Percentiles rank a stretch among this genome's conserved stretches.
Conservation (phyloP, 768 basidiomycete genomes). For the Mycena chlorophos region DNA sequence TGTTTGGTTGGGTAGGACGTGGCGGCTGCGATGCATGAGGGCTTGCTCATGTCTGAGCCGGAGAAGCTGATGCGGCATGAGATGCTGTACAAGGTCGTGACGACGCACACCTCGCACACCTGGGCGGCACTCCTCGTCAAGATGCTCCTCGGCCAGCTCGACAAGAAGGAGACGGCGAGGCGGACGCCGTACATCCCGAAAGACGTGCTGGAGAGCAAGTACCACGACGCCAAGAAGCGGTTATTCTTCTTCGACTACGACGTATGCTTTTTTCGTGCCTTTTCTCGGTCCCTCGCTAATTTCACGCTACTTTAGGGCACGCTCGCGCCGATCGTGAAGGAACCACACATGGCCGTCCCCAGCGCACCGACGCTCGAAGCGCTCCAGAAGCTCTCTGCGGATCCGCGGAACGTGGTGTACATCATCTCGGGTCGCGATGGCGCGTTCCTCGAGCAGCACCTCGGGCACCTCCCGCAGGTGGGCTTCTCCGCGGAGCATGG, state of each 20-base stretch:
- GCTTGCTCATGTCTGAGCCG: constrained; percentile 73
- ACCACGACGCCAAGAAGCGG: constrained; percentile 73
- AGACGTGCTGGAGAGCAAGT: constrained; percentile 56
- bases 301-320: constrained; percentile 63
- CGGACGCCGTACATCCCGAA: constrained; percentile 83
- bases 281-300: constrained; percentile 7
- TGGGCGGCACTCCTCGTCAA: constrained; percentile 92
- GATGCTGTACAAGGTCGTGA: constrained; percentile 79
- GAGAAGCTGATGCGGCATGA: constrained; percentile 79
- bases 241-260: constrained; percentile 96
- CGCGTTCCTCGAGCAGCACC: constrained; percentile 86
- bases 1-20: constrained; percentile 70
- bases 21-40: constrained; percentile 85
- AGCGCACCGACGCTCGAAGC: constrained; percentile 72
- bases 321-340: constrained; percentile 94
- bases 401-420: constrained; percentile 90
- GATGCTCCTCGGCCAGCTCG: constrained; percentile 82
- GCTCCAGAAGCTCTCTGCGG: constrained; percentile 67
- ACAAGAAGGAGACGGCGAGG: constrained; percentile 73
- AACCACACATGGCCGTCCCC: constrained; percentile 84
- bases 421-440: constrained; percentile 97
- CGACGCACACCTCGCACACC: constrained; percentile 90
- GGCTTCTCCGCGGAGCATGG: constrained; percentile 98
- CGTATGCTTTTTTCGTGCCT: constrained; percentile 54
- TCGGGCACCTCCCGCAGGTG: constrained; percentile 78